These are phyloP conservation scores for Passiflora organensis DNA, from an alignment of 345 rosid genomes.

Conservation along the genomic window DNA sequence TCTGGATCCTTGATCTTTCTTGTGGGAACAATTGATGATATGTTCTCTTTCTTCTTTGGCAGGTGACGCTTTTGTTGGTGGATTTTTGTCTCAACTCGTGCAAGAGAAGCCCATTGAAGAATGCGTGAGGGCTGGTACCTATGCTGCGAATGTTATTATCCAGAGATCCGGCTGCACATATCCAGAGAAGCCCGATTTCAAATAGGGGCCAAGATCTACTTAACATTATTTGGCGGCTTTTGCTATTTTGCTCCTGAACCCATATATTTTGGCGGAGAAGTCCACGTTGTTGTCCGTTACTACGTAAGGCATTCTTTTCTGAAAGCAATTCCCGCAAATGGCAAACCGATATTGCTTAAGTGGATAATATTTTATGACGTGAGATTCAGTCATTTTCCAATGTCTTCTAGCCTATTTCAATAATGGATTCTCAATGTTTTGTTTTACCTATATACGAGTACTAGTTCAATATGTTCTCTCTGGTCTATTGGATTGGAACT, in stretches of 20 bases:
- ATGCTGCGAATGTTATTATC: slow-evolving; percentile 79
- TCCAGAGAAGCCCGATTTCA: slow-evolving; percentile 55
- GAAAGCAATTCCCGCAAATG: no score
- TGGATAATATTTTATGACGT: no score
- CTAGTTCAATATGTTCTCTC: no score
- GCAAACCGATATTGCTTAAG: no score
- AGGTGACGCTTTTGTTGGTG: slow-evolving; percentile 93
- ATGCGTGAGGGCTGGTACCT: slow-evolving; percentile 76
- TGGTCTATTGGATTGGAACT: no score
- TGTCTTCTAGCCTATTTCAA: no score
- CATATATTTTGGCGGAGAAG: slow-evolving; percentile 13
- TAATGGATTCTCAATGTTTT: no score
- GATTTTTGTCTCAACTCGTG: slow-evolving; percentile 79
- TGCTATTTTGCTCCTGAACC: slow-evolving; percentile 15
- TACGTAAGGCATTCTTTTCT: no score
- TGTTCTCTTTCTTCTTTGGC: not conserved
- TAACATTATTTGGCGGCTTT: not conserved
- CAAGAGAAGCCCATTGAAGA: slow-evolving; percentile 67
- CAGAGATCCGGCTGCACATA: slow-evolving; percentile 96
- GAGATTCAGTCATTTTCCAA: no score
- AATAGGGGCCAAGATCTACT: slow-evolving; percentile 13
- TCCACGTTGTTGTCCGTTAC: not conserved
- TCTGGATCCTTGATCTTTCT: no score
- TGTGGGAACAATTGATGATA: not conserved
- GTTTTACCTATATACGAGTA: no score